Conservation (phyloP, 2,329 filamentous ascomycete genomes). For the Alternaria infectoria region DNA sequence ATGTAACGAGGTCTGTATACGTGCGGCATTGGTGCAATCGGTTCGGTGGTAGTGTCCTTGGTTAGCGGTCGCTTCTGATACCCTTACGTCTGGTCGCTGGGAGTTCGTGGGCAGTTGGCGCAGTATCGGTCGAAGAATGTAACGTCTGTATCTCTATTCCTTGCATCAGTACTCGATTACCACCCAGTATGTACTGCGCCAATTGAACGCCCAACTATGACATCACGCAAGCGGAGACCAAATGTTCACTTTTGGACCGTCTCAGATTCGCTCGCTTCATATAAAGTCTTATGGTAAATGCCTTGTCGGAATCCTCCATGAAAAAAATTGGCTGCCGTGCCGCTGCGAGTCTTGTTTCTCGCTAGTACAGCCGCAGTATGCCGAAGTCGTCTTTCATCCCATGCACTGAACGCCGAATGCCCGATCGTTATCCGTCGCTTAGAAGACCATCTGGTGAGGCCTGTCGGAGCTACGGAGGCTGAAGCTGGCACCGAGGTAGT, state of each 20-base stretch:
- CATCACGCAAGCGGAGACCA: conserved; percentile 44
- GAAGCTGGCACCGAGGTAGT: conserved; percentile 96
- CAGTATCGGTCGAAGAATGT: conserved; percentile 23
- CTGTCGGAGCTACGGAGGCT: conserved; percentile 99
- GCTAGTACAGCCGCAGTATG: conserved; percentile 50
- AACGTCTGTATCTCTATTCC: conserved; percentile 36
- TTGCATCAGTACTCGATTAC: conserved; percentile 37
- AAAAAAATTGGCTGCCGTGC: conserved; percentile 46
- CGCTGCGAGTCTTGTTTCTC: conserved; percentile 42
- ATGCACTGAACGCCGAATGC: conserved; percentile 49
- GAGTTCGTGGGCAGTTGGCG: conserved; percentile 9
- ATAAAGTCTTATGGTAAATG: conserved; percentile 50
- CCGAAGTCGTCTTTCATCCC: conserved; percentile 51
- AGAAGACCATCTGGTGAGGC: conserved; percentile 99
- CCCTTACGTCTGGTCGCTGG: conserved; percentile 8
- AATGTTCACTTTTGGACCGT: conserved; percentile 48
- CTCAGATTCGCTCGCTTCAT: conserved; percentile 51
- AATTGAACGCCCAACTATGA: conserved; percentile 35
- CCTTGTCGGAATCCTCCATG: conserved; percentile 48
- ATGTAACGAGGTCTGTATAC: neutral
- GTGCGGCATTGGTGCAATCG: neutral
- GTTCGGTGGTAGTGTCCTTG: conserved; percentile 1
- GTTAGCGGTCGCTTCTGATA: conserved; percentile 9
- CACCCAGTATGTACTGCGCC: conserved; percentile 28
- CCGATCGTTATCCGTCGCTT: conserved; percentile 53